Conservation (phyloP, 164 flowering plant genomes). For the Berberis vulgaris region DNA sequence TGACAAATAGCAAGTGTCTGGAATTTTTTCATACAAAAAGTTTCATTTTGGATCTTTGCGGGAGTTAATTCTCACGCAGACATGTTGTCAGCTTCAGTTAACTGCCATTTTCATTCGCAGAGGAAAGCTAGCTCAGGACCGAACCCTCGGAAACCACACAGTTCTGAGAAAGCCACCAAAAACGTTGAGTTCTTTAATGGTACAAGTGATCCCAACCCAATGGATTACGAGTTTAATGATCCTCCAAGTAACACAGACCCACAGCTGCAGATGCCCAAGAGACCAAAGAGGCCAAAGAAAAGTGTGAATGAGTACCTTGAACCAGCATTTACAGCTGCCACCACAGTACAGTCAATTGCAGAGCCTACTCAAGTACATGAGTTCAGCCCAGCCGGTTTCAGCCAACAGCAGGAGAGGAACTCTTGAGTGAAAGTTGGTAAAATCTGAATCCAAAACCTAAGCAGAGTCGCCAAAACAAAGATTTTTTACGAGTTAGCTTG, state of each 20-base stretch:
- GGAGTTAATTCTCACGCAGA: neutral
- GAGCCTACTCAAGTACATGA: slow-evolving; percentile 21
- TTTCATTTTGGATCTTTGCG: no score
- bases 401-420: slow-evolving; percentile 12
- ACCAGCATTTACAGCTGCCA: slow-evolving; percentile 34
- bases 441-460: no score
- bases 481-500: no score
- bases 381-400: neutral
- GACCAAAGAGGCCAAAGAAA: slow-evolving; percentile 67
- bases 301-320: slow-evolving; percentile 68
- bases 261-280: slow-evolving; percentile 47
- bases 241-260: slow-evolving; percentile 19
- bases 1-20: no score
- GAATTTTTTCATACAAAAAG: no score
- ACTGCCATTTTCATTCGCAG: slow-evolving; percentile 18
- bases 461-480: no score
- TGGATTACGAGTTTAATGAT: slow-evolving; percentile 40
- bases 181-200: slow-evolving; percentile 19
- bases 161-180: slow-evolving; percentile 28
- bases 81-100: neutral
- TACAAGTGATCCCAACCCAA: slow-evolving; percentile 17
- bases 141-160: slow-evolving; percentile 15
- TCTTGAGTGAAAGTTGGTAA: no score
- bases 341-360: slow-evolving; percentile 1
- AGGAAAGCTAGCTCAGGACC: slow-evolving; percentile 37